Evolutionary conservation across 805 yeast genomes (phyloP).

Genomic region (Candida sakaeoensis): DNA sequence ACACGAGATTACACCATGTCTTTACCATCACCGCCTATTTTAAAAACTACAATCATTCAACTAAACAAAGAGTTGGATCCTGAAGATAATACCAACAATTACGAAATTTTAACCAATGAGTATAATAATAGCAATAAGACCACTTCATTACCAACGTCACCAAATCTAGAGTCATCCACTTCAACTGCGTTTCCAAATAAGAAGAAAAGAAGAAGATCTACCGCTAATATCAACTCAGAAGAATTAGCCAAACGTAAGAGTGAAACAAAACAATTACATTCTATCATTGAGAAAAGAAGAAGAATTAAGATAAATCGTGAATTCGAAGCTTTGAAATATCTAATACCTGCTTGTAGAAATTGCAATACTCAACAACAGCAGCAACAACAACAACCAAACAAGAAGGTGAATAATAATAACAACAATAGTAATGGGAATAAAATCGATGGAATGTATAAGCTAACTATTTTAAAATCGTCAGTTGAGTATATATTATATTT

Average conservation of each 20-base stretch:
- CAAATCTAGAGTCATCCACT: conserved; percentile 5
- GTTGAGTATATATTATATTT: conserved; percentile 75
- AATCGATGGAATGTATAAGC: conserved; percentile 70
- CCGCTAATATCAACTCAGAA: conserved; percentile 34
- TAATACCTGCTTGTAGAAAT: conserved; percentile 72
- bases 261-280: conserved; percentile 52
- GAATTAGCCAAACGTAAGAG: conserved; percentile 39
- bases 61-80: conserved; percentile 40
- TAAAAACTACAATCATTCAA: conserved; percentile 44
- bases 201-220: conserved; percentile 39
- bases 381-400: conserved; percentile 3
- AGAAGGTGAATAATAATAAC: conserved; percentile 8
- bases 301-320: conserved; percentile 77
- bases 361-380: conserved; percentile 18
- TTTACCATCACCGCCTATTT: conserved; percentile 39
- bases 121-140: conserved; percentile 16
- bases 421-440: conserved; percentile 28
- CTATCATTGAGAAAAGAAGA: conserved; percentile 76
- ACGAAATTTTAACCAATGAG: conserved; percentile 41
- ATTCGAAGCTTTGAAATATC: conserved; percentile 72
- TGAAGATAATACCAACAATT: conserved; percentile 32
- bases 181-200: conserved; percentile 10
- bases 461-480: conserved; percentile 76
- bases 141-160: conserved; percentile 5
- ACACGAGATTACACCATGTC: conserved; percentile 3